A percentile compares a stretch with the other conserved stretches of the same genome.
These are phyloP conservation scores for Ascomycota sp. DNA, from an alignment of 2,329 filamentous ascomycete species.

Conservation along the genomic window DNA sequence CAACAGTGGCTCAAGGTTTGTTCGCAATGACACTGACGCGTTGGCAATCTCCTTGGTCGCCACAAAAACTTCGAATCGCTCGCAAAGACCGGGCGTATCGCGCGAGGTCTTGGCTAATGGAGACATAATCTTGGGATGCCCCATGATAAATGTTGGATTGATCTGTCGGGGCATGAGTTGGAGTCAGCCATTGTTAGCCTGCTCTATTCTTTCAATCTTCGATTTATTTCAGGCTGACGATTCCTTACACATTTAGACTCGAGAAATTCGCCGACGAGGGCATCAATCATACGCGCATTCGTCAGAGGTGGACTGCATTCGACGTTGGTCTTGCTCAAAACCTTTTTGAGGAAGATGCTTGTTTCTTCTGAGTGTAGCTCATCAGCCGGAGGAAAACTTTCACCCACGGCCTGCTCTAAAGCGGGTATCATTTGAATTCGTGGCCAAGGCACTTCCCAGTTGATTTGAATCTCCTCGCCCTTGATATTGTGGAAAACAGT, in stretches of 20 bases:
- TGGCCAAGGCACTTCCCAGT: constrained; percentile 92
- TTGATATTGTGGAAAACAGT: constrained; percentile 74
- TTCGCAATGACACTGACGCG: constrained; percentile 25
- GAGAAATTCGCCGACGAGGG: constrained; percentile 82
- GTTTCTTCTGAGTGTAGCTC: constrained; percentile 80
- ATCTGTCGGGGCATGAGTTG: too few species aligned
- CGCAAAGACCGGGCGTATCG: constrained; percentile 61
- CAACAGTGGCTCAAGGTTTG: background rate
- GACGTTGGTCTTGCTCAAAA: constrained; percentile 78
- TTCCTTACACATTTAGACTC: constrained; percentile 63
- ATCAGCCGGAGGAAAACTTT: constrained; percentile 82
- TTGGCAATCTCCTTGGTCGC: constrained; percentile 65
- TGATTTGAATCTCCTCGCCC: constrained; percentile 74
- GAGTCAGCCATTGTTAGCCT: too few species aligned
- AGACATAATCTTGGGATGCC: constrained; percentile 55
- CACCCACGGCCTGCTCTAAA: constrained; percentile 71
- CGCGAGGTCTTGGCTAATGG: constrained; percentile 96
- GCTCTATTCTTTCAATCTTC: too few species aligned
- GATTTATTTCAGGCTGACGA: too few species aligned
- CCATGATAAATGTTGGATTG: constrained; percentile 50
- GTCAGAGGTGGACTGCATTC: constrained; percentile 81
- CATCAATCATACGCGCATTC: constrained; percentile 91
- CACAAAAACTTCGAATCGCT: constrained; percentile 95
- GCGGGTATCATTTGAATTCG: constrained; percentile 77
- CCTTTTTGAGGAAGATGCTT: constrained; percentile 63